A percentile compares a stretch with the other conserved stretches of the same genome.
phyloP scores from a whole-genome alignment of 208 protist species.

The Leishmania amazonensis region DNA sequence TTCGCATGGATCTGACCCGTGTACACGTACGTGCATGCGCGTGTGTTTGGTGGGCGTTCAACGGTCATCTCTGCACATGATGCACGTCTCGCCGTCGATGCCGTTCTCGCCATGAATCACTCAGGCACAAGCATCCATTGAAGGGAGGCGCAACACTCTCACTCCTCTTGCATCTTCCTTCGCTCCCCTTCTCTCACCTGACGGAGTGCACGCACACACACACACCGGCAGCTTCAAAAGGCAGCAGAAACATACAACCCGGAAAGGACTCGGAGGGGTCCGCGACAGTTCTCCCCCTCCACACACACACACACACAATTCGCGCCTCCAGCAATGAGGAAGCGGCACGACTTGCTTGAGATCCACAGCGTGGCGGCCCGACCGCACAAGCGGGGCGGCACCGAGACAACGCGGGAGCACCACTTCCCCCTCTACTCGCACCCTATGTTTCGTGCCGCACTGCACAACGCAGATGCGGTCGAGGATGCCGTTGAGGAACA shows the following conservation, averaged over 20 bases:
- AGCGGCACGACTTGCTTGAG: neutral
- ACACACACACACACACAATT: neutral
- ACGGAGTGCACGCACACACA: neutral
- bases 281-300: neutral
- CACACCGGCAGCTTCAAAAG: neutral
- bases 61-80: neutral
- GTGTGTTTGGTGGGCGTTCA: neutral
- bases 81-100: neutral
- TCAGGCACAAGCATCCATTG: neutral
- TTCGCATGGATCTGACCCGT: too few relatives aligned
- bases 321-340: constrained; percentile 1
- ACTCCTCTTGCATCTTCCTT: neutral
- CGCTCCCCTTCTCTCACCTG: neutral
- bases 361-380: neutral
- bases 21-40: neutral
- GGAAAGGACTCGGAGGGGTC: neutral
- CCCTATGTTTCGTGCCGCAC: constrained; percentile 52
- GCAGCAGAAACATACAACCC: neutral
- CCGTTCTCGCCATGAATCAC: neutral
- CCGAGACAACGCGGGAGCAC: constrained; percentile 36
- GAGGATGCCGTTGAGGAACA: constrained; percentile 11
- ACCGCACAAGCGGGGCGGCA: constrained; percentile 27
- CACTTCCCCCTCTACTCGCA: constrained; percentile 77
- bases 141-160: neutral
- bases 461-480: constrained; percentile 11